phyloP scores from a whole-genome alignment of 192 early-diverging fungal species.

The Anaeromyces robustus region DNA sequence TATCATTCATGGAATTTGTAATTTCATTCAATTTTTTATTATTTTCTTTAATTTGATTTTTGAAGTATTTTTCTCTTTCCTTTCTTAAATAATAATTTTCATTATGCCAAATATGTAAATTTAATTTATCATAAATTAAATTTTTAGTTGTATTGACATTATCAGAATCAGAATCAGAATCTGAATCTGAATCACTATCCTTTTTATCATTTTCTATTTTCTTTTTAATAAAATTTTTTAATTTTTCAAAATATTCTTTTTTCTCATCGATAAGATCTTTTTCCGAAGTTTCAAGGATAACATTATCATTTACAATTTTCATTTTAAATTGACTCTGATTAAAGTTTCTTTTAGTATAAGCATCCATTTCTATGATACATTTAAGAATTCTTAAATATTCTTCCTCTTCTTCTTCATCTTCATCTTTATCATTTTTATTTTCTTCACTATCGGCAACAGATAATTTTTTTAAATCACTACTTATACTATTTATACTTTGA shows the following conservation, averaged over 20 bases:
- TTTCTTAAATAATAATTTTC: not conserved
- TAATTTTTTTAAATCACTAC: not conserved
- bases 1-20: not conserved
- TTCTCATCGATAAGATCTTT: not conserved
- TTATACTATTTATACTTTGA: not conserved
- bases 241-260: not conserved
- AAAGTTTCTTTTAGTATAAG: not conserved
- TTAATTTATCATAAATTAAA: not conserved
- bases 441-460: not conserved
- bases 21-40: not conserved
- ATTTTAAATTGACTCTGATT: not conserved
- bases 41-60: not conserved
- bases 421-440: not conserved
- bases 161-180: no score
- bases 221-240: not conserved
- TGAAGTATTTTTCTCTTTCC: not conserved
- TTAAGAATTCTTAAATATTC: not conserved
- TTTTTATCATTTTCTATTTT: not conserved
- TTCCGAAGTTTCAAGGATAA: not conserved
- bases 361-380: not conserved
- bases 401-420: not conserved
- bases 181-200: not conserved
- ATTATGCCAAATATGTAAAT: not conserved
- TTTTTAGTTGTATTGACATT: not conserved
- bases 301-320: not conserved